phyloP scores from a whole-genome alignment of 768 basidiomycete species.

The Boletus coccyginus region DNA sequence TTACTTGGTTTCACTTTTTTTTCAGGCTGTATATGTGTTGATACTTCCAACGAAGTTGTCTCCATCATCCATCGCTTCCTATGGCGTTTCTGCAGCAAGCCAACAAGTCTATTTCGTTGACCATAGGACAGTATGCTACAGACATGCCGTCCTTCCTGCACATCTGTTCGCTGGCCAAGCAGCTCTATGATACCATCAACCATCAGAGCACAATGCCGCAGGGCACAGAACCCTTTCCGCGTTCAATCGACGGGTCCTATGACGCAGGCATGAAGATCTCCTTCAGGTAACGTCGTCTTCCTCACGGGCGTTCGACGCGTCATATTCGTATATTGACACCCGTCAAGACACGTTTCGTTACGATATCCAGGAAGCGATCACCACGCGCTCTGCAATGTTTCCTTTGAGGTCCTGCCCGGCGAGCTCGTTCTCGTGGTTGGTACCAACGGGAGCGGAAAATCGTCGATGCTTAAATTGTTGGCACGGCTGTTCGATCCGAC shows the following conservation, averaged over 20 bases:
- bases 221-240: constrained; percentile 23
- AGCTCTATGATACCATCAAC: constrained; percentile 22
- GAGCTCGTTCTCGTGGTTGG: constrained; percentile 33
- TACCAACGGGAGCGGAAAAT: constrained; percentile 29
- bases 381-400: constrained; percentile 23
- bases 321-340: not conserved
- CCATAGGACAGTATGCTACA: constrained; percentile 7
- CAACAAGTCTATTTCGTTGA: constrained; percentile 16
- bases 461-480: constrained; percentile 45
- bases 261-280: constrained; percentile 27
- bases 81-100: constrained; percentile 38
- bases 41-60: constrained; percentile 24
- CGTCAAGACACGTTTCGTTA: constrained; percentile 18
- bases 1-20: not conserved
- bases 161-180: constrained; percentile 15
- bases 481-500: constrained; percentile 47
- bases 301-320: not conserved
- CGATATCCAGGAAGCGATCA: constrained; percentile 21
- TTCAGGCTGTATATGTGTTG: constrained; percentile 27
- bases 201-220: constrained; percentile 15
- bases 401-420: constrained; percentile 30
- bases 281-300: constrained; percentile 16
- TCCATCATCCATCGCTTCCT: constrained; percentile 27
- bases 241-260: not conserved
- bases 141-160: constrained; percentile 7